These are phyloP conservation scores for Ceratocystis cubensis DNA, from an alignment of 2,329 filamentous ascomycete genomes.

Conservation along the genomic window DNA sequence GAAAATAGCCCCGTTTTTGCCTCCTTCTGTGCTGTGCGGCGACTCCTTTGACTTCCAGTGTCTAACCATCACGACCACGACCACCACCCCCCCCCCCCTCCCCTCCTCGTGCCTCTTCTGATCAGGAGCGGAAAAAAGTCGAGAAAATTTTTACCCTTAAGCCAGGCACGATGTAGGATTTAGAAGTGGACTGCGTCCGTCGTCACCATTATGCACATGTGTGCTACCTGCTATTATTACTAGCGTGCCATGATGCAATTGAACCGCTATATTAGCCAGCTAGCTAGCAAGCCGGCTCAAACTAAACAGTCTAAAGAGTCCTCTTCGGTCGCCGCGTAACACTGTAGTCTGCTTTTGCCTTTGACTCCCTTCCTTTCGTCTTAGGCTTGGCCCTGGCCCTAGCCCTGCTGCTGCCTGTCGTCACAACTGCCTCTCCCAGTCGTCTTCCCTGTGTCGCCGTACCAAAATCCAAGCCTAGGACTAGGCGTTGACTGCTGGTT, in stretches of 20 bases:
- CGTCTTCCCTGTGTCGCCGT: background rate
- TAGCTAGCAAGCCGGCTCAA: no score
- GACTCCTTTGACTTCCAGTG: background rate
- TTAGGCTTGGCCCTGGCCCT: constrained; percentile 3
- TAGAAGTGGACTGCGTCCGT: background rate
- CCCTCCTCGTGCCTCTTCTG: background rate
- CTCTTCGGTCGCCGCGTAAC: constrained; percentile 9
- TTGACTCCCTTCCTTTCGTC: constrained; percentile 1
- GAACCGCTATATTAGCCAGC: no score
- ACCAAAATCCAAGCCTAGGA: constrained; percentile 17
- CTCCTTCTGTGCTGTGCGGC: background rate
- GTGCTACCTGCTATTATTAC: background rate
- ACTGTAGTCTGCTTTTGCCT: background rate
- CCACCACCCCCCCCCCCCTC: no score
- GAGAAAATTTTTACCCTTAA: no score
- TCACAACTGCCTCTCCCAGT: background rate
- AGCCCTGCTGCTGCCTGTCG: constrained; percentile 8
- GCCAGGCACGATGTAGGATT: background rate
- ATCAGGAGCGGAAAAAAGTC: background rate
- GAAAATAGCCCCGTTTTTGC: background rate
- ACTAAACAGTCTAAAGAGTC: background rate
- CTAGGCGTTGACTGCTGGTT: constrained; percentile 14
- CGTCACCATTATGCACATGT: background rate
- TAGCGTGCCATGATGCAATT: background rate
- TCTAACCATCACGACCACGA: background rate